phyloP scores from a whole-genome alignment of 202 grass and related monocot species.

The Saccharum hybrid region DNA sequence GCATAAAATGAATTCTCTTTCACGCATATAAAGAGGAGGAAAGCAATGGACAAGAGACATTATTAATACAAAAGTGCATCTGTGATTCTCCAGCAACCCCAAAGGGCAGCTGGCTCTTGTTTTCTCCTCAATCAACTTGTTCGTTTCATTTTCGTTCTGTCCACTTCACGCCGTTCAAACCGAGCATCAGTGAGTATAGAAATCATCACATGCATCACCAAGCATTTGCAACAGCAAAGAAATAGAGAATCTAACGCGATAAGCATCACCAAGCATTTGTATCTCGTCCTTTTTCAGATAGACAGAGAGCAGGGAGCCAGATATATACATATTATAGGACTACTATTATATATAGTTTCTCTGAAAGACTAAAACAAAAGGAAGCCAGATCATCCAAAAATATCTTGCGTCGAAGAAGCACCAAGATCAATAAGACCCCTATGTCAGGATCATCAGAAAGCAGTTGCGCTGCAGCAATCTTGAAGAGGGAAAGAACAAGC shows the following conservation, averaged over 20 bases:
- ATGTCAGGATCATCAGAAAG: neutral
- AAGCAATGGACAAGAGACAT: slow-evolving; percentile 23
- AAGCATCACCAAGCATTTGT: too few species aligned
- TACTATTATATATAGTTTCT: neutral
- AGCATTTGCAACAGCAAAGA: neutral
- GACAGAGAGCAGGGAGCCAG: neutral
- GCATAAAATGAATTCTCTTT: neutral
- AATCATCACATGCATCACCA: neutral
- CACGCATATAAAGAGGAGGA: neutral
- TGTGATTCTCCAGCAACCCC: slow-evolving; percentile 17
- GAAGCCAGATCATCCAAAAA: slow-evolving; percentile 17
- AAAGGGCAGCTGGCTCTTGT: slow-evolving; percentile 21
- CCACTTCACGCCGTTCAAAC: slow-evolving; percentile 13
- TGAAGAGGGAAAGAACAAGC: neutral
- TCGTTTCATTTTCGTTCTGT: slow-evolving; percentile 33
- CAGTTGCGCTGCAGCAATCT: slow-evolving; percentile 2
- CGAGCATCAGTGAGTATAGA: neutral
- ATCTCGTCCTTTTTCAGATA: neutral
- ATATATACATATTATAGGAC: neutral
- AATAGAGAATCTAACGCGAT: slow-evolving; percentile 25
- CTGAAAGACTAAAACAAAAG: neutral
- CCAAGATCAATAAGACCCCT: neutral
- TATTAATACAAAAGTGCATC: slow-evolving; percentile 18
- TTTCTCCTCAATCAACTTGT: slow-evolving; percentile 32
- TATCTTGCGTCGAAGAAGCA: neutral